A percentile compares a stretch with the other conserved stretches of the same genome.
Conservation (phyloP, 805 yeast species). For the Clavispora carvajalis region DNA sequence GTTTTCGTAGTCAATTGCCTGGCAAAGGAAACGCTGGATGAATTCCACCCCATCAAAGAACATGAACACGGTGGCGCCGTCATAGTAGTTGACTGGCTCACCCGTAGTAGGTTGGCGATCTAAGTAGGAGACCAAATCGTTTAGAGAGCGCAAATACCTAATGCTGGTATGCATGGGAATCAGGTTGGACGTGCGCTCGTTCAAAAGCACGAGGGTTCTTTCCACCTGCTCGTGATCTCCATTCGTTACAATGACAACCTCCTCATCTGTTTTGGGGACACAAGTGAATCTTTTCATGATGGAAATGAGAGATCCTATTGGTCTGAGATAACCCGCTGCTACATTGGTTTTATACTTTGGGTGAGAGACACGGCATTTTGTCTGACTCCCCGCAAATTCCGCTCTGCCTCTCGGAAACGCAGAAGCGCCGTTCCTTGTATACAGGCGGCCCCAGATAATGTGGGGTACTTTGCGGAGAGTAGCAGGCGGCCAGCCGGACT, state of each 20-base stretch:
- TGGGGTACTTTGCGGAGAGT: neutral
- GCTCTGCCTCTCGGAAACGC: neutral
- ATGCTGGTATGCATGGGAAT: conserved; percentile 19
- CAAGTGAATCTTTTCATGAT: conserved; percentile 36
- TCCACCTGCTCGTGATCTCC: conserved; percentile 29
- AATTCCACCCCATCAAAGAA: conserved; percentile 31
- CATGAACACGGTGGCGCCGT: conserved; percentile 32
- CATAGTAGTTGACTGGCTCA: conserved; percentile 9
- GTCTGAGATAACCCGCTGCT: conserved; percentile 3
- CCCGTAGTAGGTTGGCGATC: neutral
- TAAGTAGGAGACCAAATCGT: conserved; percentile 17
- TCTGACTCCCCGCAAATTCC: neutral
- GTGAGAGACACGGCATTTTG: conserved; percentile 5
- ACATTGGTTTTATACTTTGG: neutral
- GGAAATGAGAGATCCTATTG: conserved; percentile 1
- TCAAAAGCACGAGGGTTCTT: conserved; percentile 20
- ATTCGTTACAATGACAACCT: conserved; percentile 31
- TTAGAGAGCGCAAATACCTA: conserved; percentile 22
- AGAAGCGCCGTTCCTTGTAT: neutral
- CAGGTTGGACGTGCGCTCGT: conserved; percentile 17
- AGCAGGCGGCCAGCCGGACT: too few relatives aligned
- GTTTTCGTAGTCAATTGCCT: conserved; percentile 26
- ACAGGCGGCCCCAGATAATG: neutral
- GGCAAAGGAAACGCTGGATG: conserved; percentile 26
- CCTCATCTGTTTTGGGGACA: conserved; percentile 26